A percentile compares a stretch with the other conserved stretches of the same genome.
These are phyloP conservation scores for Trichomonas gallinae DNA, from an alignment of 208 protist species.

Conservation along the genomic window DNA sequence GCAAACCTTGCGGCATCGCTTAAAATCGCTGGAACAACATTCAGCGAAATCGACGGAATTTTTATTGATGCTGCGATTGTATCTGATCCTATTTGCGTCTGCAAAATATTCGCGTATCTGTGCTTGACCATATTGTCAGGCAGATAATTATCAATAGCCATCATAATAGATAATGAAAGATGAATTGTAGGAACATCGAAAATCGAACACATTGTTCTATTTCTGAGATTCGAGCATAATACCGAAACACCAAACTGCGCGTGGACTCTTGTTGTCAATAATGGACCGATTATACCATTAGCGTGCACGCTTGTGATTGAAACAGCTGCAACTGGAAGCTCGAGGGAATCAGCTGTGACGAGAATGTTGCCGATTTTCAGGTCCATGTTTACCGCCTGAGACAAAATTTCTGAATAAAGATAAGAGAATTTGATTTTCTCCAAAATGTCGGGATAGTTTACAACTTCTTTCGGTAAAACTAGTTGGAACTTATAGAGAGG, in stretches of 20 bases:
- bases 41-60: neutral
- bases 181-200: neutral
- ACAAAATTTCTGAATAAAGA: neutral
- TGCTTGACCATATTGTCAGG: neutral
- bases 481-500: neutral
- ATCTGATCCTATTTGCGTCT: neutral
- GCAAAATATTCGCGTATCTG: neutral
- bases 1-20: neutral
- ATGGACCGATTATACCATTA: neutral
- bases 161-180: neutral
- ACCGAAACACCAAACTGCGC: neutral
- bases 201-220: neutral
- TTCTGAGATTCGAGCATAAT: neutral
- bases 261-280: neutral
- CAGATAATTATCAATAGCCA: neutral
- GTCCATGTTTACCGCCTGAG: neutral
- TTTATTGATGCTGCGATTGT: neutral
- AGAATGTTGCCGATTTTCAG: neutral
- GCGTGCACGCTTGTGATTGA: neutral
- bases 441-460: neutral
- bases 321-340: neutral
- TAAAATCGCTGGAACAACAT: neutral
- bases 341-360: neutral
- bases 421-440: neutral
- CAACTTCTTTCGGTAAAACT: neutral